Conservation (phyloP, 768 basidiomycete genomes). For the Pulveroboletus sp. region DNA sequence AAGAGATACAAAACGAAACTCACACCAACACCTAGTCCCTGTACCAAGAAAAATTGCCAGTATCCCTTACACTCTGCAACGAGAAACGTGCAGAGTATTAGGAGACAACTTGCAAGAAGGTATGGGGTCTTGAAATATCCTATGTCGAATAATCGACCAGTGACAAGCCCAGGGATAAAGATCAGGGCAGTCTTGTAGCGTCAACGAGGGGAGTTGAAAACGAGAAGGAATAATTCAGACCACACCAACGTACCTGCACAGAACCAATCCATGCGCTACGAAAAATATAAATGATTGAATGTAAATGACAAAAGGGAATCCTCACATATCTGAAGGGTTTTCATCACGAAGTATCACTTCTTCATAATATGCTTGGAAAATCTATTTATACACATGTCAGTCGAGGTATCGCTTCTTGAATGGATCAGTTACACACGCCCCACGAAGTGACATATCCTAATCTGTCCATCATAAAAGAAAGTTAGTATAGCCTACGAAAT, state of each 20-base stretch:
- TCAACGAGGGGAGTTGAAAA: neutral
- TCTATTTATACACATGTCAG: conserved; percentile 37
- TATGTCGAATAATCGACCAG: conserved; percentile 71
- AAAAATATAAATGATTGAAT: neutral
- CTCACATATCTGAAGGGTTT: conserved; percentile 65
- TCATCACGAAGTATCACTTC: conserved; percentile 44
- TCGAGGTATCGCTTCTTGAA: neutral
- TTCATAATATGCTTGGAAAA: conserved; percentile 75
- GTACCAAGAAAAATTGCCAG: conserved; percentile 79
- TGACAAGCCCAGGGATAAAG: conserved; percentile 59
- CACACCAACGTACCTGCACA: conserved; percentile 46
- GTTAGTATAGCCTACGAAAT: neutral
- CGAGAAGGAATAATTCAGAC: neutral
- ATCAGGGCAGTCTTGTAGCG: conserved; percentile 55
- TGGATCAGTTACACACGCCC: conserved; percentile 51
- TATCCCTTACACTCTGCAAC: conserved; percentile 67
- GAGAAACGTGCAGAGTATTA: conserved; percentile 61
- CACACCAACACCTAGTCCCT: conserved; percentile 67
- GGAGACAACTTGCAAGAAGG: conserved; percentile 43
- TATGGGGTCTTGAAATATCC: conserved; percentile 60
- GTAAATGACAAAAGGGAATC: neutral
- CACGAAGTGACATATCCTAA: conserved; percentile 75
- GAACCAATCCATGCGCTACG: conserved; percentile 82
- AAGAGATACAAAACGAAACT: conserved; percentile 17
- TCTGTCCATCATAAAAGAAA: conserved; percentile 22